Evolutionary conservation across 2,329 filamentous ascomycete species (phyloP).

Genomic region (Dactylellina haptotyla): DNA sequence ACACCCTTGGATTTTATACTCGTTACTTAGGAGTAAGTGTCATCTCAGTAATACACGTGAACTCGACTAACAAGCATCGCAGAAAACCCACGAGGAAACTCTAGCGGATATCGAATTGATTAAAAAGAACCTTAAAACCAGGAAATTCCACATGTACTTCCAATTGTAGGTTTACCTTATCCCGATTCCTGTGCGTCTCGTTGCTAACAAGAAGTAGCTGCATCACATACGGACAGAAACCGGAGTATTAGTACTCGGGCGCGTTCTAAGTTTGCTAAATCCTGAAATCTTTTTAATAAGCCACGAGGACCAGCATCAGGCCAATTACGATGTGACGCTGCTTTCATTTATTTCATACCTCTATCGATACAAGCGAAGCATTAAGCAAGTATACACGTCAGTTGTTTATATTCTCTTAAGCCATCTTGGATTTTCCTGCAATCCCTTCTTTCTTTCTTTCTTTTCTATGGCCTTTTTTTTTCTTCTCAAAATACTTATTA

Average conservation of each 20-base stretch:
- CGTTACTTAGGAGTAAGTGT: conserved; percentile 27
- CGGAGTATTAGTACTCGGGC: too few species aligned
- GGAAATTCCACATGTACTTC: conserved; percentile 50
- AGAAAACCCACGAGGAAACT: conserved; percentile 22
- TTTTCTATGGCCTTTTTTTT: neutral
- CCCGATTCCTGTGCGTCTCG: neutral
- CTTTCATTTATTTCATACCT: conserved; percentile 15
- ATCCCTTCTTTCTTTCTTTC: neutral
- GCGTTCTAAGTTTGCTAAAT: too few species aligned
- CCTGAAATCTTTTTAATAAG: too few species aligned
- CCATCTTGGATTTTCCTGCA: neutral
- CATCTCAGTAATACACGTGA: neutral
- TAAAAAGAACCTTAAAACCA: conserved; percentile 43
- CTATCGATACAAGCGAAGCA: conserved; percentile 23
- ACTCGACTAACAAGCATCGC: neutral
- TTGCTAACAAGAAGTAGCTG: conserved; percentile 25
- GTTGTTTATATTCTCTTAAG: neutral
- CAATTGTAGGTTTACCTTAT: conserved; percentile 30
- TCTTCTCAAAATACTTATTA: too few species aligned
- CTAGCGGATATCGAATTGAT: conserved; percentile 28
- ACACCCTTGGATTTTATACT: conserved; percentile 23
- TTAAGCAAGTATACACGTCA: conserved; percentile 21
- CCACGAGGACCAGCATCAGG: too few species aligned
- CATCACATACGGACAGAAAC: conserved; percentile 51
- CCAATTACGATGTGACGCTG: too few species aligned